These are phyloP conservation scores for Tetrastigma voinierianum DNA, from an alignment of 164 flowering plant species.

Conservation along the genomic window DNA sequence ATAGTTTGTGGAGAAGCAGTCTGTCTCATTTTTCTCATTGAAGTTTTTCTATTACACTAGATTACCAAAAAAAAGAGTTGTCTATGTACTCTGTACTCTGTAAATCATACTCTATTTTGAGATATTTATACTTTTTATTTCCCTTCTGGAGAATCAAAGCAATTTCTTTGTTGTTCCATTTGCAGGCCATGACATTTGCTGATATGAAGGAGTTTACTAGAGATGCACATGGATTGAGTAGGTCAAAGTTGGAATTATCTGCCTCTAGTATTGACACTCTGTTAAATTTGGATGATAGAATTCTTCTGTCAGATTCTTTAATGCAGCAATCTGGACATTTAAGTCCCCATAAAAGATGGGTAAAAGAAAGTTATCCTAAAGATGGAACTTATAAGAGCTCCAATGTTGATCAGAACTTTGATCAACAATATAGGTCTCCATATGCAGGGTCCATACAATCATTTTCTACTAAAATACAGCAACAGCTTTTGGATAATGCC, in stretches of 20 bases:
- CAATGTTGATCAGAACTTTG: constrained; percentile 8
- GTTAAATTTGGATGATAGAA: background rate
- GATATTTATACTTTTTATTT: background rate
- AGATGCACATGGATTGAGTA: constrained; percentile 17
- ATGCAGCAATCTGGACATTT: constrained; percentile 8
- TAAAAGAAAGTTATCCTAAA: constrained; percentile 7
- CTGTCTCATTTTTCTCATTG: no score
- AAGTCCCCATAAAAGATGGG: constrained; percentile 5
- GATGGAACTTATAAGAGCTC: background rate
- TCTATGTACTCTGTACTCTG: no score
- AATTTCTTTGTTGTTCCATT: constrained; percentile 11
- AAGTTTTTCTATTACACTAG: no score
- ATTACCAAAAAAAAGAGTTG: no score
- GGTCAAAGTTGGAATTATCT: constrained; percentile 7
- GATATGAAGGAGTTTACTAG: constrained; percentile 7
- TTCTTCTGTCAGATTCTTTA: constrained; percentile 2
- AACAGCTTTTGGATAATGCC: constrained; percentile 20
- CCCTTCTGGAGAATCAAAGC: background rate
- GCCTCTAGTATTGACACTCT: constrained; percentile 4
- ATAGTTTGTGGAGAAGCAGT: no score
- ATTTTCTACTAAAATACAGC: constrained; percentile 29
- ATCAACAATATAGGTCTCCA: constrained; percentile 21
- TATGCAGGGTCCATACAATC: constrained; percentile 24
- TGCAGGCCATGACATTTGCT: constrained; percentile 25
- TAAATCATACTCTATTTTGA: no score